Percentiles rank a stretch among this genome's conserved stretches.
Conservation (phyloP, 192 early-diverging fungal species). For the Rhizophagus prolifer region DNA sequence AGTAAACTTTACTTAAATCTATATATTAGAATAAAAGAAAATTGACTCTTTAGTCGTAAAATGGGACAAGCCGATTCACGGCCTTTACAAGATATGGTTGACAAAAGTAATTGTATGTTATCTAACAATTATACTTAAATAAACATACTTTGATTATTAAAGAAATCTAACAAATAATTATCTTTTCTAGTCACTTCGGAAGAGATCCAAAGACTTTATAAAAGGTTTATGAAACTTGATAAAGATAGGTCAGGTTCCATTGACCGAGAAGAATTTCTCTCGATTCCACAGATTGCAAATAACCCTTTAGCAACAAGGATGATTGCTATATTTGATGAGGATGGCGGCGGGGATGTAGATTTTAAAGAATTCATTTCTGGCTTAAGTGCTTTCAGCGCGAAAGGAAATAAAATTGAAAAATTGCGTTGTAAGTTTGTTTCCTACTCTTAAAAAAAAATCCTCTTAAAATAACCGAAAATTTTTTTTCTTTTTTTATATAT, state of each 20-base stretch:
- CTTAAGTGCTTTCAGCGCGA: constrained; percentile 89
- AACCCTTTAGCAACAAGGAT: constrained; percentile 96
- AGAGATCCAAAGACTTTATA: constrained; percentile 98
- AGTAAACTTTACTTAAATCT: no score
- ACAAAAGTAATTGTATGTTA: constrained; percentile 22
- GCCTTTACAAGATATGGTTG: constrained; percentile 23
- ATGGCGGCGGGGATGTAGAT: constrained; percentile 98
- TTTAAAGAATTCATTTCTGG: constrained; percentile 99
- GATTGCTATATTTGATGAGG: constrained; percentile 96
- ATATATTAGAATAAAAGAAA: not conserved
- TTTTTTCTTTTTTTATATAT: not conserved
- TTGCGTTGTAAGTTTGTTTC: constrained; percentile 70
- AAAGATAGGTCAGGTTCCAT: constrained; percentile 96
- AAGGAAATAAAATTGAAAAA: constrained; percentile 95
- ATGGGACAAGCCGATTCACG: constrained; percentile 7
- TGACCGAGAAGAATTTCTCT: constrained; percentile 95
- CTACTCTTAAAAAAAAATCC: not conserved
- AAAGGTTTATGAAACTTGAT: constrained; percentile 97
- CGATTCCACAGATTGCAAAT: constrained; percentile 94
- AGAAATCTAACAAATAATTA: not conserved
- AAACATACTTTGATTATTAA: not conserved
- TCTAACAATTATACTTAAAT: not conserved
- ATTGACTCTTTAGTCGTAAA: not conserved
- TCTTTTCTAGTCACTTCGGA: constrained; percentile 73
- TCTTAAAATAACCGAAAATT: not conserved